phyloP scores from a whole-genome alignment of 768 basidiomycete genomes.

The Crepidotus variabilis region DNA sequence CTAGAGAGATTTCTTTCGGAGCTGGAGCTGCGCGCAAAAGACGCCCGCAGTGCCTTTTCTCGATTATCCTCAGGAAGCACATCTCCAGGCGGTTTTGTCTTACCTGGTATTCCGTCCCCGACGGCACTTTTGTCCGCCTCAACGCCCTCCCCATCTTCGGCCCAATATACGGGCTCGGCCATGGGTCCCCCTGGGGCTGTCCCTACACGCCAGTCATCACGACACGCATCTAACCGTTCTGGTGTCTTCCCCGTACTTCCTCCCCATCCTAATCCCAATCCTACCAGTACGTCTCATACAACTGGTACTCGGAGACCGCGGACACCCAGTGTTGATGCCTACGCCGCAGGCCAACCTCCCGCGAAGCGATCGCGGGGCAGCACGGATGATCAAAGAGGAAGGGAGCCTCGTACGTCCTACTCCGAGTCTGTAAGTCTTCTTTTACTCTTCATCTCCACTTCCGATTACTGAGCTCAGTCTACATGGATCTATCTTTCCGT shows the following conservation, averaged over 20 bases:
- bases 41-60: slow-evolving; percentile 45
- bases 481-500: neutral
- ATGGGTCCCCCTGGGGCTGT: slow-evolving; percentile 8
- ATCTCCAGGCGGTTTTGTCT: slow-evolving; percentile 38
- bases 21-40: slow-evolving; percentile 42
- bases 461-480: slow-evolving; percentile 1
- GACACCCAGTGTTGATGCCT: slow-evolving; percentile 32
- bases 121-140: slow-evolving; percentile 3
- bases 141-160: slow-evolving; percentile 8
- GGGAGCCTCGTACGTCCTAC: slow-evolving; percentile 21
- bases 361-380: slow-evolving; percentile 45
- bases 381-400: slow-evolving; percentile 28
- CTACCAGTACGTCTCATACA: slow-evolving; percentile 7
- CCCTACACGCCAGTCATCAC: slow-evolving; percentile 1
- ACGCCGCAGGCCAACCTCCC: slow-evolving; percentile 40
- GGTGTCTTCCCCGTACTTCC: slow-evolving; percentile 34
- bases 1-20: slow-evolving; percentile 43
- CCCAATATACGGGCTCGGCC: slow-evolving; percentile 3
- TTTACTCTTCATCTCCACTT: neutral
- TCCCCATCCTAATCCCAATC: slow-evolving; percentile 32
- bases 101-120: slow-evolving; percentile 25
- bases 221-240: slow-evolving; percentile 1
- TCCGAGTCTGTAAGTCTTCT: slow-evolving; percentile 26
- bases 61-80: slow-evolving; percentile 35
- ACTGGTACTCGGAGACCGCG: slow-evolving; percentile 22